These are phyloP conservation scores for Pinus tabuliformis DNA, from an alignment of 75 land plant genomes.

Conservation along the genomic window DNA sequence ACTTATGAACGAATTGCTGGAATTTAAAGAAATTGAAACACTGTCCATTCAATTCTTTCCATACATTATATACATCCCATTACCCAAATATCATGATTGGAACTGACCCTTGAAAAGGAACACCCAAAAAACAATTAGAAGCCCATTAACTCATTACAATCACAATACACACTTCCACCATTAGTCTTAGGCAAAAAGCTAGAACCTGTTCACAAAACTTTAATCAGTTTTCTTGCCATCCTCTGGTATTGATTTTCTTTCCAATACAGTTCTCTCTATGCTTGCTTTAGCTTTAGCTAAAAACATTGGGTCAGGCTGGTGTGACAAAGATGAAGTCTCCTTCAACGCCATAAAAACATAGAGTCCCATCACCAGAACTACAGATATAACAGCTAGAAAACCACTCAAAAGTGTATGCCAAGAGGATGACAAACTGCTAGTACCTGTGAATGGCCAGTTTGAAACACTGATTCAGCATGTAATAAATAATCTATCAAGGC, in stretches of 20 bases:
- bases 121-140: too few species aligned
- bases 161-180: too few species aligned
- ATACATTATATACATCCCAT: too few species aligned
- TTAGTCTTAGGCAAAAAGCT: too few species aligned
- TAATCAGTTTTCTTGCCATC: slow-evolving; percentile 7
- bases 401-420: slow-evolving; percentile 70
- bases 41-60: too few species aligned
- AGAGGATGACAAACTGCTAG: slow-evolving; percentile 33
- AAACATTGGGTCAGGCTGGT: slow-evolving; percentile 70
- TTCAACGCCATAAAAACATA: slow-evolving; percentile 75
- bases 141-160: too few species aligned
- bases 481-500: too few species aligned
- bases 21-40: too few species aligned
- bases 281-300: slow-evolving; percentile 69
- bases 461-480: too few species aligned
- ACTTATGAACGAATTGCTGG: too few species aligned
- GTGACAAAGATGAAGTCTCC: slow-evolving; percentile 48
- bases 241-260: background rate
- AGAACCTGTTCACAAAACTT: background rate
- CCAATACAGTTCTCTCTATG: slow-evolving; percentile 10
- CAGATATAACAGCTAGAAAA: slow-evolving; percentile 76
- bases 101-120: too few species aligned
- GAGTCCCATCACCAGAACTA: slow-evolving; percentile 63
- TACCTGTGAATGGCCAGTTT: slow-evolving; percentile 24
- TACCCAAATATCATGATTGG: too few species aligned